Base-by-base conservation (phyloP, 768 basidiomycete genomes). In the Suillus cothurnatus region DNA sequence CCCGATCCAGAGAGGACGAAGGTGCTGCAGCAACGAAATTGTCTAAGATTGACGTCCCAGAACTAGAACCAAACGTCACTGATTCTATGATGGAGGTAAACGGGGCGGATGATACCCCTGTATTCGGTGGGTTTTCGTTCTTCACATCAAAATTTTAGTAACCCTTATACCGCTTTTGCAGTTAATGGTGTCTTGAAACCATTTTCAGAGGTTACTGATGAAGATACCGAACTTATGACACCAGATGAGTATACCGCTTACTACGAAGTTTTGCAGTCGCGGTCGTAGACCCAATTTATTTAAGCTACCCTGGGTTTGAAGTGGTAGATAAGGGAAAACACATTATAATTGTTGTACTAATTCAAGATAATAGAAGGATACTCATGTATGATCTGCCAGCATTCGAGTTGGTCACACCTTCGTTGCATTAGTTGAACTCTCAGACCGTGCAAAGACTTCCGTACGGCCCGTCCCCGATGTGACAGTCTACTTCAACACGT, bases 211-310 rank as follows among this genome's bases (percentile, higher is more conserved):
- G 87, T 99, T 50, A 96, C 93, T 3, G 95, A 97, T 70, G 96
- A 95, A 69, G 91, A 96, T 73, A 91, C 95, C 71, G 95, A 95
- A 56, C 73, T 89, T 70, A 97, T 97, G 95, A 93, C 93, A 4
- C 89, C 93, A 2, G 95, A 96, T 63, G 95, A 97, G 77, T 97
- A 97, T 73, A 88, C 89, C 36, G 86, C 87, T 39, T 94, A 86
- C 78, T 94, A 89, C 72, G 87, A 91, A 69, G 81, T 93, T 66
- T 80, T 88, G 73, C 85, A 86, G 76, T 80, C 82, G 61, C 81
- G 76, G 61, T 69, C 71, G 50, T 76, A 72, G 65, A 62, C 17
- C 32, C n/a, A 38, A 61, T 34, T 38, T 34, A 11, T 49, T 34
- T 21, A 26, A 36, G 14, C 17, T 67, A 56, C 38, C 11, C 36